Conservation (phyloP, 345 rosid genomes). For the Acer negundo region DNA sequence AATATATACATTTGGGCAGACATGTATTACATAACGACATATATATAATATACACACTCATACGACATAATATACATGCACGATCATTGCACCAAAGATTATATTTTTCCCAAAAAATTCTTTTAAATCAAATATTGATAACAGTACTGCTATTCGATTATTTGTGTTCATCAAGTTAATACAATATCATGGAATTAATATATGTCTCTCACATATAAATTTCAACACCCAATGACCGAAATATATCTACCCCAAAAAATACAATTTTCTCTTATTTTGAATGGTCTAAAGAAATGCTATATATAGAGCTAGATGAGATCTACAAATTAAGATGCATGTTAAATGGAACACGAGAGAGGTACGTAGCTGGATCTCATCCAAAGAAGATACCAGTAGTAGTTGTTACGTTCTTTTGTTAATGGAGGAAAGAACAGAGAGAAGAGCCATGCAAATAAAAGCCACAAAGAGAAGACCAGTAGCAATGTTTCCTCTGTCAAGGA, state of each 20-base stretch:
- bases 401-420: not conserved
- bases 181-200: no score
- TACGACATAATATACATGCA: no score
- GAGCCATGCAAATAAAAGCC: slow-evolving; percentile 8
- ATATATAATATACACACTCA: no score
- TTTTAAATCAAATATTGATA: no score
- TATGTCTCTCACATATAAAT: not conserved
- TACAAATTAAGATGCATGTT: not conserved
- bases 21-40: no score
- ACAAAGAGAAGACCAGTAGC: slow-evolving; percentile 20
- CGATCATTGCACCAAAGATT: not conserved
- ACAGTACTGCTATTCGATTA: no score
- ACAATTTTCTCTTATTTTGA: not conserved
- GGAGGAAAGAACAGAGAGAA: slow-evolving; percentile 25
- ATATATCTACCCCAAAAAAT: not conserved
- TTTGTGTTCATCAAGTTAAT: no score
- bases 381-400: not conserved
- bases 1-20: no score
- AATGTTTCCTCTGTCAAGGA: slow-evolving; percentile 9
- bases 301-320: not conserved
- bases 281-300: not conserved
- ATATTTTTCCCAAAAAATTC: no score
- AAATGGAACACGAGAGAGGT: no score
- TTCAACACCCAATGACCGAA: not conserved
- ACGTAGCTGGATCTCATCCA: not conserved